phyloP scores from a whole-genome alignment of 169 alveolate genomes.

The Cryptosporidium baileyi region DNA sequence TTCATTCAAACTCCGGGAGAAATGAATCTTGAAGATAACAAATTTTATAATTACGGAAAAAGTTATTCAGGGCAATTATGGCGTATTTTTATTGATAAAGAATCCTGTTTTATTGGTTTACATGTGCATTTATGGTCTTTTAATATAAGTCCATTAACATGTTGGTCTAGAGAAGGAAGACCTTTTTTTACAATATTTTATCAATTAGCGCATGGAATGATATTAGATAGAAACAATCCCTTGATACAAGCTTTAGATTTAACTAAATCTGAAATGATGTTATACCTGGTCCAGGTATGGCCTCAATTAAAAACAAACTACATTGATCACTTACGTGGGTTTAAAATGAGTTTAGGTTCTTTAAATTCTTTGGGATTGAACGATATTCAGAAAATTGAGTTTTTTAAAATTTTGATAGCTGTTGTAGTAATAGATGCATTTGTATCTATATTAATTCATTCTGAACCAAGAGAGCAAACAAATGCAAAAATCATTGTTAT shows the following conservation, averaged over 20 bases:
- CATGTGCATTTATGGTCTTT: constrained; percentile 45
- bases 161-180: constrained; percentile 5
- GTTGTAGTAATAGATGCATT: constrained; percentile 42
- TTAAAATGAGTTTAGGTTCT: constrained; percentile 52
- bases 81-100: constrained; percentile 59
- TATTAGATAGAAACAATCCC: constrained; percentile 37
- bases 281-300: constrained; percentile 40
- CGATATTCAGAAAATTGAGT: constrained; percentile 46
- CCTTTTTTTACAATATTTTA: constrained; percentile 49
- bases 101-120: constrained; percentile 25
- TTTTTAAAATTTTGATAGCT: constrained; percentile 24
- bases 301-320: constrained; percentile 32
- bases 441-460: constrained; percentile 7
- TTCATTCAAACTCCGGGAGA: constrained; percentile 65
- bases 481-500: constrained; percentile 18
- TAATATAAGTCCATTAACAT: constrained; percentile 28
- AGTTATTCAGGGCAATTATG: constrained; percentile 51
- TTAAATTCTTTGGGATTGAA: constrained; percentile 41
- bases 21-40: not conserved
- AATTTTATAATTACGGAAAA: constrained; percentile 12
- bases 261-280: not conserved
- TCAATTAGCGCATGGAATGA: constrained; percentile 60
- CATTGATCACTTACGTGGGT: constrained; percentile 40
- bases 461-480: not conserved
- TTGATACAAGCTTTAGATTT: constrained; percentile 13